Base-by-base conservation (phyloP, 352 stramenopile genomes). In the Phytophthora sp. region DNA sequence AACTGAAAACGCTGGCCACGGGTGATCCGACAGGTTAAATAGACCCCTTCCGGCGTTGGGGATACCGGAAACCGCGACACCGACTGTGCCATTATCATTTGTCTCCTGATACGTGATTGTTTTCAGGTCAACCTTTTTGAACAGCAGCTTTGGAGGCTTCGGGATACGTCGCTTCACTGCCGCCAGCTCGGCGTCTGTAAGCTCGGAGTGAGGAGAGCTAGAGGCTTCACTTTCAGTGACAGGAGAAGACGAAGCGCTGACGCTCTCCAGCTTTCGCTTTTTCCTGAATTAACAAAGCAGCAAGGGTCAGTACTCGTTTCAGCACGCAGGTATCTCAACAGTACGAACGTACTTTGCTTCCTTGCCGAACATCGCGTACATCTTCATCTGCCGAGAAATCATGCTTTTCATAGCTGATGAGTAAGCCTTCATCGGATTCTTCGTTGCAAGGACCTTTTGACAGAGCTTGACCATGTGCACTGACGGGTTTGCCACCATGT, bases 61-160 rank as follows among this genome's bases (percentile, higher is more conserved):
- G 49, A 95, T 95, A 21, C 88, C 88, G 8, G 88, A 95, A 23
- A 86, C 71, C 7, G 88, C 88, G 15, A 95, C 86, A 26, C 88
- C 88, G n/a, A 95, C 84, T 0, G 82, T 93, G 36, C 88, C 88
- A 66, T 95, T 95, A 77, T 94, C 86, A 60, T 95, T 95, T 27
- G 71, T 90, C 49, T 95, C 88, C 35, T 80, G 74, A 55, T 93
- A 85, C n/a, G 85, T 93, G 61, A 95, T 93, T 11, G 86, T 94
- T 55, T 74, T 88, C 51, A 92, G 58, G 49, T 94, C 84, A 46
- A 95, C 88, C 55, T 94, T 93, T 73, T 92, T 92, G 65, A 95
- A 95, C 38, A 74, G 54, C 24, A 95, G 68, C 71, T 90, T 91
- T 4, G 88, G 88, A 13, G 88, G 88, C 62, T 94, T 95, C 11